Evolutionary conservation across 352 stramenopile genomes (phyloP).

Genomic region (Blastocystis sp.): DNA sequence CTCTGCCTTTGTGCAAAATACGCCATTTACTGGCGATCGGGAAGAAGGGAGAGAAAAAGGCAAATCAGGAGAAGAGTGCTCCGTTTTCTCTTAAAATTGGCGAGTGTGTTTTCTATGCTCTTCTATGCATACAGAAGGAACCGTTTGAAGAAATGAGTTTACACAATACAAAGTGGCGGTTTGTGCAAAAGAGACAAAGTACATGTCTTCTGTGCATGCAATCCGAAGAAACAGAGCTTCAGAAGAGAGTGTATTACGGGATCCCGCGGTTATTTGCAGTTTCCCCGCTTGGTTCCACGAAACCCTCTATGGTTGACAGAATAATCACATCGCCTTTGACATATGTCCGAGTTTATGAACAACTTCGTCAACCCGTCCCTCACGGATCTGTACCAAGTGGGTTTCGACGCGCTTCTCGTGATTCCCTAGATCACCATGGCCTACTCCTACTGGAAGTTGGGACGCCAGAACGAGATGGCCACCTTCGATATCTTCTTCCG

Average conservation of each 20-base stretch:
- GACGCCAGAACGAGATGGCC: conserved; percentile 84
- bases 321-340: background rate
- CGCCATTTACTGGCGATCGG: too few relatives aligned
- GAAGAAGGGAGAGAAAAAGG: background rate
- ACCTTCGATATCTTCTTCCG: conserved; percentile 97
- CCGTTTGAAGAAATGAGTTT: too few relatives aligned
- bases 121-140: too few relatives aligned
- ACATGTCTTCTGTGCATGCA: background rate
- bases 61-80: background rate
- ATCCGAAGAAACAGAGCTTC: background rate
- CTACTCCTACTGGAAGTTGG: conserved; percentile 96
- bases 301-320: background rate
- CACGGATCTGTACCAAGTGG: conserved; percentile 95
- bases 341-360: conserved; percentile 18
- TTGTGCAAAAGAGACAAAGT: background rate
- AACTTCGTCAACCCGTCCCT: conserved; percentile 87
- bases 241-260: background rate
- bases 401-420: background rate
- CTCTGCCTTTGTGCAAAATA: too few relatives aligned
- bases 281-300: background rate
- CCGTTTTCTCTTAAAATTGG: background rate
- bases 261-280: background rate
- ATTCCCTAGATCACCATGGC: conserved; percentile 82
- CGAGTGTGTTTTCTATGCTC: too few relatives aligned
- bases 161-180: too few relatives aligned